These are phyloP conservation scores for Malassezia dermatis DNA, from an alignment of 1,284 basidiomycete species.

Conservation along the genomic window DNA sequence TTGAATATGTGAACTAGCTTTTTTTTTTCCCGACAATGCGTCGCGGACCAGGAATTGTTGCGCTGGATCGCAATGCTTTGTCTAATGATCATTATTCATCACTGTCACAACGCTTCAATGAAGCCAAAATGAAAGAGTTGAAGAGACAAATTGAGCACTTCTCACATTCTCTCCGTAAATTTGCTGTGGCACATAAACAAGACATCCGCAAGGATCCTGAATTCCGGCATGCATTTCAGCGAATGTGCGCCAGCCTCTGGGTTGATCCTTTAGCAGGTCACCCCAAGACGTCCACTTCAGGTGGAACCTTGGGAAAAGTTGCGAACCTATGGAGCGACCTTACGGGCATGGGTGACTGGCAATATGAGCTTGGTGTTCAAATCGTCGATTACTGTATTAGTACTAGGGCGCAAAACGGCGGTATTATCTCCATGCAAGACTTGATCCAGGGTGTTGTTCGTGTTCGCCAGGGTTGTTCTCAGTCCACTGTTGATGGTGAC, in stretches of 20 bases:
- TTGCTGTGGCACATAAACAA: constrained; percentile 71
- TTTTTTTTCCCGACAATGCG: constrained; percentile 47
- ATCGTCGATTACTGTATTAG: constrained; percentile 91
- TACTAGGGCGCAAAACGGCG: constrained; percentile 77
- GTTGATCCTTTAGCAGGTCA: constrained; percentile 70
- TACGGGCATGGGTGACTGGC: constrained; percentile 79
- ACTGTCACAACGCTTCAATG: constrained; percentile 68
- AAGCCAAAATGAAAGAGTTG: constrained; percentile 65
- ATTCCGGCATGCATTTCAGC: constrained; percentile 84
- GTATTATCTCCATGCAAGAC: constrained; percentile 78
- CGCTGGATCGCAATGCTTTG: constrained; percentile 50
- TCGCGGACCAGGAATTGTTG: constrained; percentile 52
- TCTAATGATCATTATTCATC: constrained; percentile 58
- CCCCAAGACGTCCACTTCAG: constrained; percentile 5
- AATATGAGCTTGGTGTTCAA: constrained; percentile 88
- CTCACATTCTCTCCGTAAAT: constrained; percentile 65
- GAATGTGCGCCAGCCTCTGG: constrained; percentile 88
- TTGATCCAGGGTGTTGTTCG: constrained; percentile 66
- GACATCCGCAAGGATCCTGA: constrained; percentile 73
- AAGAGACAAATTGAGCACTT: constrained; percentile 73
- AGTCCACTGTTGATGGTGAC: neutral
- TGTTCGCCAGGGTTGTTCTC: constrained; percentile 55
- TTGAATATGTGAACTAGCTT: neutral
- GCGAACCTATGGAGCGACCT: constrained; percentile 75
- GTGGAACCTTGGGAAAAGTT: constrained; percentile 51